A percentile compares a stretch with the other conserved stretches of the same genome.
Evolutionary conservation across 805 yeast species (phyloP).

Genomic region (Yarrowia phangngaensis): DNA sequence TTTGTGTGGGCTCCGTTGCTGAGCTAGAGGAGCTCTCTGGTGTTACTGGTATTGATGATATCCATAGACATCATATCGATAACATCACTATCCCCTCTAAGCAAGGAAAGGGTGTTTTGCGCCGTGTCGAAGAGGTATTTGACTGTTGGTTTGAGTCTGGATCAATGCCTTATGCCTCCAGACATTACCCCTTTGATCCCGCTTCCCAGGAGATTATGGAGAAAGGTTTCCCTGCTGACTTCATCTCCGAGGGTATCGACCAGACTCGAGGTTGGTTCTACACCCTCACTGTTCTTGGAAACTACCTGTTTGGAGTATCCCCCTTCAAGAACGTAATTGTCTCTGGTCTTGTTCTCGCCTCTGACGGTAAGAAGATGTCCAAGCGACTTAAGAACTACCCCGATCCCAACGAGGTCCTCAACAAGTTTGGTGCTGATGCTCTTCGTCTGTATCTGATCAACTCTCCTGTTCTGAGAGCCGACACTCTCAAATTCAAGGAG

Average conservation of each 20-base stretch:
- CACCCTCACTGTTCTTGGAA: constrained; percentile 91
- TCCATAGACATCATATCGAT: constrained; percentile 93
- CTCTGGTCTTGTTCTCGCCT: constrained; percentile 92
- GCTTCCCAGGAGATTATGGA: constrained; percentile 59
- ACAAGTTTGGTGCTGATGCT: constrained; percentile 96
- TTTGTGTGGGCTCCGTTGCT: constrained; percentile 86
- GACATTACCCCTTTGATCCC: constrained; percentile 90
- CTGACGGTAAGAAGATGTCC: constrained; percentile 99
- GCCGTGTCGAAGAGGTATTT: constrained; percentile 93
- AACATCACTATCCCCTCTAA: constrained; percentile 88
- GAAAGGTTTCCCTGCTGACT: constrained; percentile 89
- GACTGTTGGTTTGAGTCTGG: constrained; percentile 99
- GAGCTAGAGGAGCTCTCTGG: constrained; percentile 87
- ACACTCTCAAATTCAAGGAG: constrained; percentile 93
- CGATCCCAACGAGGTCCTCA: constrained; percentile 78
- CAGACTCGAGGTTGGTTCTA: constrained; percentile 99
- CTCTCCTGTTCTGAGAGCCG: constrained; percentile 96
- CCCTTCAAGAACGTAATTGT: constrained; percentile 96
- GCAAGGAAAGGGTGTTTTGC: constrained; percentile 80
- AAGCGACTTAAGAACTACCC: constrained; percentile 97
- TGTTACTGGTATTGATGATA: constrained; percentile 70
- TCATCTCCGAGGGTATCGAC: constrained; percentile 97
- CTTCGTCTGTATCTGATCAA: constrained; percentile 91
- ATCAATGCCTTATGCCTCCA: constrained; percentile 96
- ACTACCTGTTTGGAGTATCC: constrained; percentile 85